Base-by-base conservation (phyloP, 2,329 filamentous ascomycete genomes). In the Teratosphaeria zuluensis region DNA sequence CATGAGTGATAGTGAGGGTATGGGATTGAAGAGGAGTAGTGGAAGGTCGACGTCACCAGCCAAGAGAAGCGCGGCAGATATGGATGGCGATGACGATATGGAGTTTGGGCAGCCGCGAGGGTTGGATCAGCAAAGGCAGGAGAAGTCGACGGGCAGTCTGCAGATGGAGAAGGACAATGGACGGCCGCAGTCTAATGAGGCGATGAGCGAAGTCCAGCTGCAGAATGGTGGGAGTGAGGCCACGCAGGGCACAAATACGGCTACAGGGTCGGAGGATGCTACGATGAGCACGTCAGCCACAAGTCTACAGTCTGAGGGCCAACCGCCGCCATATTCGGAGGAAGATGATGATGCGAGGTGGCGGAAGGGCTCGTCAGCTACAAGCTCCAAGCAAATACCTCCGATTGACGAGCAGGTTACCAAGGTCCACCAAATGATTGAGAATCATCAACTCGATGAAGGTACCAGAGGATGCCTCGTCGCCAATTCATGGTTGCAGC, bases 391-490 rank as follows among this genome's bases (percentile, higher is more conserved):
- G 12, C 32, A 24, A 14, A 8, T 51, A 19, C 56, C 56, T 24
- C 12, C 51, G 59, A 63, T 66, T 62, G 86, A 89, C 64, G 80
- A 84, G 54, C 92, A 96, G 72, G 85, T 96, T 59, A 82, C 81
- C 59, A 84, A 84, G 42, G 89, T 96, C 55, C 81, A 83, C 66
- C 79, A 80, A 33, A 74, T 92, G 30, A 72, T 82, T 30, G 75
- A 80, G 65, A 72, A 53, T 24, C 42, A 69, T 66, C 79, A 82
- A 7, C 72, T 85, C n/a, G 74, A 83, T 59, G 88, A 92, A 62
- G 86, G 86, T n/a, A 83, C 89, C 59, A 81, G 84, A 57, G 89
- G 87, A 14, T 96, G 86, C 66, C 75, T 95, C 21, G 83, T 97
- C 4, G 95, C 92, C 1, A 82, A 81, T 55, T 80, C 80, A 60